These are phyloP conservation scores for Kazachstania sp. DNA, from an alignment of 1,139 yeast species.

Conservation along the genomic window DNA sequence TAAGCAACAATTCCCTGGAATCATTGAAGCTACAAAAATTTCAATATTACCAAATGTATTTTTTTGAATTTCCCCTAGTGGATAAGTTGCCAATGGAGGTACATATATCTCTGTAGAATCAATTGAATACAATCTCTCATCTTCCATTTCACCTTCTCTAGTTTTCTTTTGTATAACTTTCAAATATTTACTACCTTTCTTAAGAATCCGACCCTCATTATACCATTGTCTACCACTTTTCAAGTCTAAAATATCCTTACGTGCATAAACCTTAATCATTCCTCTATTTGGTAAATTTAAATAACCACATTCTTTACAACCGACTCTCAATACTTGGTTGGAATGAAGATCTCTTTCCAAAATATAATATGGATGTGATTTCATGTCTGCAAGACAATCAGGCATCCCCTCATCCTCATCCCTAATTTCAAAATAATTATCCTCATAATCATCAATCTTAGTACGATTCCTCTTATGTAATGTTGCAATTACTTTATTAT, in stretches of 20 bases:
- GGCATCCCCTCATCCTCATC: conserved; percentile 84
- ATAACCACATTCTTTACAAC: conserved; percentile 59
- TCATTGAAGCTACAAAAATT: conserved; percentile 64
- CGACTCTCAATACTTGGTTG: conserved; percentile 63
- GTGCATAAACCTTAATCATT: conserved; percentile 48
- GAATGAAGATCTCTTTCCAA: conserved; percentile 63
- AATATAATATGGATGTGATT: conserved; percentile 81
- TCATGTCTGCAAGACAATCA: conserved; percentile 69
- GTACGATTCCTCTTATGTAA: conserved; percentile 32
- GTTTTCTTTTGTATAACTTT: conserved; percentile 34
- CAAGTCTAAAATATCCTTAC: conserved; percentile 55
- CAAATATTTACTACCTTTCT: conserved; percentile 60
- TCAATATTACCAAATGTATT: conserved; percentile 82
- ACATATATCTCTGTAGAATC: conserved; percentile 65
- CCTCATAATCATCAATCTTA: conserved; percentile 58
- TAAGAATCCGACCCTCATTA: conserved; percentile 66
- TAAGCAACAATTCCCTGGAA: conserved; percentile 70
- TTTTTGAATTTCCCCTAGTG: conserved; percentile 58
- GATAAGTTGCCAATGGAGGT: conserved; percentile 47
- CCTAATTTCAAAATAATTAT: conserved; percentile 57
- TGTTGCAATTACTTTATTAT: conserved; percentile 30
- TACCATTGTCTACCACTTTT: conserved; percentile 84
- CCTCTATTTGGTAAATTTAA: conserved; percentile 34
- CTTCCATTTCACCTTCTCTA: conserved; percentile 37
- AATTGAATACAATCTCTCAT: conserved; percentile 60